phyloP scores from a whole-genome alignment of 208 protist species.

The Tritrichomonas musculus region DNA sequence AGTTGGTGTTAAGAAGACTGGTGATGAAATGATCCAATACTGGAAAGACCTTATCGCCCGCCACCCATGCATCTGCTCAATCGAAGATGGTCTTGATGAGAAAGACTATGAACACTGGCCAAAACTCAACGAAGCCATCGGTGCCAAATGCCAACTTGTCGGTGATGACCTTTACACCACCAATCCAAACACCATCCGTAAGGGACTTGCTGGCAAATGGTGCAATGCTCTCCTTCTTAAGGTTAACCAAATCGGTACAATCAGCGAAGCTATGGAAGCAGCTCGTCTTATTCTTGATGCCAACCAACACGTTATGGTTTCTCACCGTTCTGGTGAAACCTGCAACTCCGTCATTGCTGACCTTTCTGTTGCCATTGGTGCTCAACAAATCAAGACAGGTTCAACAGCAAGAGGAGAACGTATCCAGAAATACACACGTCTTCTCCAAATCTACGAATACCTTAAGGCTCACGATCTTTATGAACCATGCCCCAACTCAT shows the following conservation, averaged over 20 bases:
- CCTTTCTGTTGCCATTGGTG: constrained; percentile 85
- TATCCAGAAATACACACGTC: no score
- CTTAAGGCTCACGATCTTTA: constrained; percentile 59
- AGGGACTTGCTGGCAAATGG: constrained; percentile 69
- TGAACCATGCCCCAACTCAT: not conserved
- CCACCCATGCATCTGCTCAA: constrained; percentile 68
- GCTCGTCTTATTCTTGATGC: constrained; percentile 63
- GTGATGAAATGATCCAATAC: constrained; percentile 39
- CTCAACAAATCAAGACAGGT: constrained; percentile 95
- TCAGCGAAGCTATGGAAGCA: constrained; percentile 90
- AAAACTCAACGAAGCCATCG: constrained; percentile 31
- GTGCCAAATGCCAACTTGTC: constrained; percentile 58
- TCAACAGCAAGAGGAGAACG: constrained; percentile 75
- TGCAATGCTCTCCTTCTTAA: constrained; percentile 95
- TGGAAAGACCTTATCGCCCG: constrained; percentile 40
- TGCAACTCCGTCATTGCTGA: constrained; percentile 97
- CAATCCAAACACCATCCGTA: no score
- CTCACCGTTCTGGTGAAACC: constrained; percentile 90
- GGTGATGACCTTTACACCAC: no score
- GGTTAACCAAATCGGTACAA: constrained; percentile 93
- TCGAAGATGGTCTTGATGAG: constrained; percentile 99
- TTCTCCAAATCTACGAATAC: constrained; percentile 94
- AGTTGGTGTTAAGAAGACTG: constrained; percentile 29
- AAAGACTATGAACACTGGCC: constrained; percentile 45
- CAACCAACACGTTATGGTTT: constrained; percentile 73